Conservation (phyloP, 345 rosid species). For the Heritiera littoralis region DNA sequence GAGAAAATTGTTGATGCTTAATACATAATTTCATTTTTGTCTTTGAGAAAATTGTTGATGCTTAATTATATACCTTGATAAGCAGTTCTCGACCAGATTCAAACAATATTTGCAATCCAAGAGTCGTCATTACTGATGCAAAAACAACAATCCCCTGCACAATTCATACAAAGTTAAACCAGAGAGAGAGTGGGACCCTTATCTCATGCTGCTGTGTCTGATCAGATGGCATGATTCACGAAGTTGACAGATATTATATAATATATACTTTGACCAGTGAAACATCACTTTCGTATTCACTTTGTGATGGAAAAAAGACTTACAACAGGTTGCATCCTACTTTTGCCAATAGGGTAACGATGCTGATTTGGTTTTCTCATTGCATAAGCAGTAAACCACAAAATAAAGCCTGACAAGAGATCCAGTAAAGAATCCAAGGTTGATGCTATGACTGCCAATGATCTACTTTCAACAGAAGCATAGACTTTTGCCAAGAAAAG, state of each 20-base stretch:
- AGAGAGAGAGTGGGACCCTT: neutral
- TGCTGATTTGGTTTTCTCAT: constrained; percentile 45
- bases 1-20: neutral
- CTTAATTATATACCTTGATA: constrained; percentile 29
- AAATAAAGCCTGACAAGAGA: constrained; percentile 46
- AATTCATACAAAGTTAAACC: constrained; percentile 30
- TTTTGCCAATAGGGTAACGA: constrained; percentile 50
- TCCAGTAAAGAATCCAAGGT: constrained; percentile 27
- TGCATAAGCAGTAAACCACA: constrained; percentile 48
- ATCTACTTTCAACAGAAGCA: constrained; percentile 28
- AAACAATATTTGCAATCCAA: constrained; percentile 54
- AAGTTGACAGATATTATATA: neutral
- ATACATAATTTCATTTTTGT: too few relatives aligned
- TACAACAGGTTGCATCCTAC: constrained; percentile 59
- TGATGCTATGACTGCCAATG: constrained; percentile 33
- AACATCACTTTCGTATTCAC: too few relatives aligned
- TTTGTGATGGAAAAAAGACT: neutral
- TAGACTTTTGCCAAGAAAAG: constrained; percentile 67
- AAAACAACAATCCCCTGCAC: constrained; percentile 56
- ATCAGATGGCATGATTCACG: neutral
- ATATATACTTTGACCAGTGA: neutral
- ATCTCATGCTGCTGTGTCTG: neutral
- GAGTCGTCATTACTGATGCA: constrained; percentile 59
- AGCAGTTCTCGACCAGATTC: constrained; percentile 56
- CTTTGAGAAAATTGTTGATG: neutral